These are phyloP conservation scores for Amanita pallidorosea DNA, from an alignment of 768 basidiomycete genomes.

Conservation along the genomic window DNA sequence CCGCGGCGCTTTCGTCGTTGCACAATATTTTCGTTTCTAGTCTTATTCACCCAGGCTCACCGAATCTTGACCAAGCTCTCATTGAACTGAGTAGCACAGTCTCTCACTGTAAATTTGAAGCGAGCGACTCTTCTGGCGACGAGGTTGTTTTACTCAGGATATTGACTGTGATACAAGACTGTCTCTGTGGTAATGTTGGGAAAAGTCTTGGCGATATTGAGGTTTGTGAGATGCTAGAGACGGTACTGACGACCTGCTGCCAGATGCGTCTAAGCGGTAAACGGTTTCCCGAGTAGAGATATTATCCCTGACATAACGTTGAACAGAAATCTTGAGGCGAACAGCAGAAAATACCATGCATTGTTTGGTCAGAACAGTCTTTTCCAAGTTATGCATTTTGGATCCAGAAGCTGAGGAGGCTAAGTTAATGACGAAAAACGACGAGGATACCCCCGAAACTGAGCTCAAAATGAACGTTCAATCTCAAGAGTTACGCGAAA, in stretches of 20 bases:
- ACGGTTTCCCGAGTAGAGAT: constrained; percentile 14
- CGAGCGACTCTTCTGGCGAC: constrained; percentile 94
- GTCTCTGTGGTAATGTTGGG: constrained; percentile 63
- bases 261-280: constrained; percentile 92
- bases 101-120: constrained; percentile 96
- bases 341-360: constrained; percentile 89
- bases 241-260: constrained; percentile 92
- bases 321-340: constrained; percentile 71
- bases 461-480: constrained; percentile 57
- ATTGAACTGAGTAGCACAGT: constrained; percentile 80
- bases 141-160: constrained; percentile 92
- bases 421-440: constrained; percentile 40
- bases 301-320: not conserved
- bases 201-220: constrained; percentile 80
- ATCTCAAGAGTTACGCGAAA: constrained; percentile 15
- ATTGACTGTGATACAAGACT: constrained; percentile 79
- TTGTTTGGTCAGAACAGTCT: constrained; percentile 72
- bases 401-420: constrained; percentile 61
- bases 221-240: constrained; percentile 97
- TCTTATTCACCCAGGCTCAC: constrained; percentile 49
- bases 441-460: constrained; percentile 37
- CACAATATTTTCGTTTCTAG: constrained; percentile 81
- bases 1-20: constrained; percentile 80
- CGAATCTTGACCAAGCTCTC: constrained; percentile 54
- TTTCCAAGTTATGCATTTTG: constrained; percentile 57